phyloP scores from a whole-genome alignment of 1,284 basidiomycete genomes.

The Phlebopus sp. region DNA sequence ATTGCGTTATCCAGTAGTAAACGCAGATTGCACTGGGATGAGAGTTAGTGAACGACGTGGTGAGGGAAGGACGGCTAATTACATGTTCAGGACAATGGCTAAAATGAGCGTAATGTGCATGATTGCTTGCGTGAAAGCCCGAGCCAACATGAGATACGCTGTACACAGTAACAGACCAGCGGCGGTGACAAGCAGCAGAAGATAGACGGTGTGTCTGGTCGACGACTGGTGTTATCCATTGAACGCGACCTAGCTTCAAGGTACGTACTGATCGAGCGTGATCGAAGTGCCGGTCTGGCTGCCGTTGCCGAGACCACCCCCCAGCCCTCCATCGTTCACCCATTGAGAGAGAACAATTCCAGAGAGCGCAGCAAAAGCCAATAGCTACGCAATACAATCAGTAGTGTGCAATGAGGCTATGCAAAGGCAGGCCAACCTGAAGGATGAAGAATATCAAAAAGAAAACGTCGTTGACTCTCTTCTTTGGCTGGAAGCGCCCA shows the following conservation, averaged over 20 bases:
- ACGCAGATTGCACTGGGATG: conserved; percentile 53
- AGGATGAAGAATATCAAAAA: conserved; percentile 70
- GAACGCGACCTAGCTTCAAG: not conserved
- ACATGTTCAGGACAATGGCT: conserved; percentile 74
- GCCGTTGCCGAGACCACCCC: conserved; percentile 59
- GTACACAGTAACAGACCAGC: conserved; percentile 52
- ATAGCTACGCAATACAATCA: conserved; percentile 39
- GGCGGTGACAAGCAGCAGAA: conserved; percentile 59
- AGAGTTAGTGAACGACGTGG: conserved; percentile 4
- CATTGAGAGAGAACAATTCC: conserved; percentile 64
- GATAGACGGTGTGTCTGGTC: conserved; percentile 46
- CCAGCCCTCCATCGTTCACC: conserved; percentile 61
- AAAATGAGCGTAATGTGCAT: conserved; percentile 80
- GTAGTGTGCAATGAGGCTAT: not conserved
- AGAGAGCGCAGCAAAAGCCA: conserved; percentile 67
- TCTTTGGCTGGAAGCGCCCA: conserved; percentile 68
- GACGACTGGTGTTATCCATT: not conserved
- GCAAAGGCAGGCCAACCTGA: conserved; percentile 41
- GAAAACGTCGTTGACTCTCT: conserved; percentile 68
- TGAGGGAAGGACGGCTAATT: conserved; percentile 25
- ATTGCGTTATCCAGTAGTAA: conserved; percentile 79
- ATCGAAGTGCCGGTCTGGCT: conserved; percentile 43
- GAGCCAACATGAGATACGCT: conserved; percentile 57
- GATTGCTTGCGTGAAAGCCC: conserved; percentile 74
- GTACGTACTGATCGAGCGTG: conserved; percentile 53